A percentile compares a stretch with the other conserved stretches of the same genome.
Evolutionary conservation across 2,329 filamentous ascomycete species (phyloP).

Genomic region (Diaporthe sp.): DNA sequence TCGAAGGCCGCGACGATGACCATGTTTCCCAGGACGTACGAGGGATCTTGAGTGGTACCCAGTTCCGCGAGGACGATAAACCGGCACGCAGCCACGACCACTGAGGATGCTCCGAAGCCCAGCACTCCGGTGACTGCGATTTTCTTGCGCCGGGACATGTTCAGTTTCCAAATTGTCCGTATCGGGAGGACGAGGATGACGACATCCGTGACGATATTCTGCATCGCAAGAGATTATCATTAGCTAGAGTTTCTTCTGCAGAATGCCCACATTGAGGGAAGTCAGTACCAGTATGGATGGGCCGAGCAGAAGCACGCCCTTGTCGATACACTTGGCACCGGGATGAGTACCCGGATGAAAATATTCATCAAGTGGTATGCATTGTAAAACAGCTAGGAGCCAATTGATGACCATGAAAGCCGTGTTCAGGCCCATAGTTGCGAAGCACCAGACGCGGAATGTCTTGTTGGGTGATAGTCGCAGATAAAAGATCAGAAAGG

Average conservation of each 20-base stretch:
- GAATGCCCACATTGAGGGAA: neutral
- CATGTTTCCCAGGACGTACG: constrained; percentile 35
- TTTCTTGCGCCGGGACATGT: constrained; percentile 36
- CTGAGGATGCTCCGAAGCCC: constrained; percentile 35
- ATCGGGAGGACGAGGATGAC: constrained; percentile 39
- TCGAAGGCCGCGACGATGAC: constrained; percentile 39
- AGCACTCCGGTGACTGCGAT: constrained; percentile 34
- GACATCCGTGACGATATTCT: constrained; percentile 38
- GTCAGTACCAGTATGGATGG: neutral
- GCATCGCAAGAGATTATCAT: neutral
- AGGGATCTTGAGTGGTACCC: constrained; percentile 6
- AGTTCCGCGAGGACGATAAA: constrained; percentile 32
- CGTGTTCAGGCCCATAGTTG: constrained; percentile 4
- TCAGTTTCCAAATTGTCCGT: constrained; percentile 33
- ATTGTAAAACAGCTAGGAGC: constrained; percentile 4
- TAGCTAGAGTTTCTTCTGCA: too few relatives aligned
- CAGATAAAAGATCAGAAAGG: constrained; percentile 19
- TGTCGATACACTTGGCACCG: constrained; percentile 3
- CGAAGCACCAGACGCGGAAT: neutral
- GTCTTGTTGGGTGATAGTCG: constrained; percentile 1
- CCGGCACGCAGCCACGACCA: constrained; percentile 31
- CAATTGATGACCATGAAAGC: constrained; percentile 9
- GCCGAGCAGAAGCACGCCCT: neutral
- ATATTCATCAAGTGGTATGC: constrained; percentile 2
- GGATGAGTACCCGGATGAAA: neutral